phyloP scores from a whole-genome alignment of 176 grass and related monocot species.

The Zoysia japonica region DNA sequence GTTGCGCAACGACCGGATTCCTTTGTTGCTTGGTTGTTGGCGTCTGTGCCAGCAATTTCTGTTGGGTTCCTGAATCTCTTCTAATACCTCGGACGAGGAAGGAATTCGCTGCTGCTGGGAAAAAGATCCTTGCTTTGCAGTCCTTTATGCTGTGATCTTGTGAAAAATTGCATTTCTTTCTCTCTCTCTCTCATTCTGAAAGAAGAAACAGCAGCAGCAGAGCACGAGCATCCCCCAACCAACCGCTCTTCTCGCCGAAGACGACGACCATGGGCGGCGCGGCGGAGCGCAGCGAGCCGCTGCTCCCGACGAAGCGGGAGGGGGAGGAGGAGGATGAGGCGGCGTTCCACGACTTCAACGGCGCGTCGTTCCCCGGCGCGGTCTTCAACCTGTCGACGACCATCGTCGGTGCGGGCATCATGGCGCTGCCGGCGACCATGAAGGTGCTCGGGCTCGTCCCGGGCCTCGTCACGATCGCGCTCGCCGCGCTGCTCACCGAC shows the following conservation, averaged over 20 bases:
- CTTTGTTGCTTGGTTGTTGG: not conserved
- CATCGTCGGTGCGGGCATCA: constrained; percentile 95
- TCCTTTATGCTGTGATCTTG: not conserved
- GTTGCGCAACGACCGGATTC: not conserved
- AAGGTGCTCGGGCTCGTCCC: constrained; percentile 89
- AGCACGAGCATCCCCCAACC: not conserved
- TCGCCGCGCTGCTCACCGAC: constrained; percentile 84
- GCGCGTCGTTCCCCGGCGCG: constrained; percentile 76
- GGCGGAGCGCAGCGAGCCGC: constrained; percentile 60
- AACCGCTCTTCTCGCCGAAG: not conserved
- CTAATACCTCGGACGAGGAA: not conserved
- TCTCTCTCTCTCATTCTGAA: not conserved
- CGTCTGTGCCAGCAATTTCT: not conserved
- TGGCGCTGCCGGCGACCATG: constrained; percentile 95
- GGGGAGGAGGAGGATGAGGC: constrained; percentile 11
- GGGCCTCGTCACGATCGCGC: constrained; percentile 71
- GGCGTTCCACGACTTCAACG: constrained; percentile 68
- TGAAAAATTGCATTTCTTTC: not conserved
- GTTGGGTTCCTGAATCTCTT: not conserved
- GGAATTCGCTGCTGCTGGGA: not conserved
- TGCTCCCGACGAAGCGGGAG: constrained; percentile 61
- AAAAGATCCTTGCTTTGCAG: constrained; percentile 16
- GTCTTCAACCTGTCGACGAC: constrained; percentile 99
- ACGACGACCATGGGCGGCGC: constrained; percentile 52
- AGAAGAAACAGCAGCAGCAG: not conserved